Base-by-base conservation (phyloP, 805 yeast genomes). In the Pichia manshurica region DNA sequence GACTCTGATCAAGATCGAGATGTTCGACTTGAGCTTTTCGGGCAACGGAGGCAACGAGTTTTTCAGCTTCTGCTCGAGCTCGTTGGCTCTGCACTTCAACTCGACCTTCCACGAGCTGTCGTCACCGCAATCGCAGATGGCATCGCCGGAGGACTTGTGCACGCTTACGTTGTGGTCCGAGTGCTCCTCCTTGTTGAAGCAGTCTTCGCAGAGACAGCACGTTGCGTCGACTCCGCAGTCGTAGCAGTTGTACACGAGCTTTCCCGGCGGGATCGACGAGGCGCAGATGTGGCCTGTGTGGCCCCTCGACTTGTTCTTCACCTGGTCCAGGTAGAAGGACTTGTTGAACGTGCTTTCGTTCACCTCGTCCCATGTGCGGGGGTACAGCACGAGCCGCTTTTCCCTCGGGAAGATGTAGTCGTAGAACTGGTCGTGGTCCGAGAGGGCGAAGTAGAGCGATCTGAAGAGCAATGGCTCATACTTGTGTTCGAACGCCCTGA, bases 141-240 rank as follows among this genome's bases (percentile, higher is more conserved):
- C 87, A 39, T 68, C 70, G 3, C 77, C 81, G 4, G 60, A 54
- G 4, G 84, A 72, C 13, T 68, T 69, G 59, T 72, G 77, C 46
- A 74, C 72, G 25, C 72, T 66, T 8, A 86, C 85, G 50, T 77
- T 77, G 59, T 86, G 95, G 45, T 73, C 81, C 13, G 64, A 59
- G 61, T 86, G 95, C 56, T 84, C 87, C 4, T 74, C 74, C 46
- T 75, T 73, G 60, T 83, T 82, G 66, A 84, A 86, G 61, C 95
- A 86, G 54, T 79, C 67, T 12, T 74, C 77, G 64, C 95, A 86
- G 23, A 86, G 61, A 31, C 87, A 89, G 69, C 95, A 86, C 0
- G 90, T 82, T 8, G 79, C 80, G 63, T 86, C 95, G 51, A 74
- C 77, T 0, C 86, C 87, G 69, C 95, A 86, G 49, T 84, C 87